A percentile compares a stretch with the other conserved stretches of the same genome.
Evolutionary conservation across 225 moss, liverwort and hornwort species (phyloP).

Genomic region (Marchantia paleacea): DNA sequence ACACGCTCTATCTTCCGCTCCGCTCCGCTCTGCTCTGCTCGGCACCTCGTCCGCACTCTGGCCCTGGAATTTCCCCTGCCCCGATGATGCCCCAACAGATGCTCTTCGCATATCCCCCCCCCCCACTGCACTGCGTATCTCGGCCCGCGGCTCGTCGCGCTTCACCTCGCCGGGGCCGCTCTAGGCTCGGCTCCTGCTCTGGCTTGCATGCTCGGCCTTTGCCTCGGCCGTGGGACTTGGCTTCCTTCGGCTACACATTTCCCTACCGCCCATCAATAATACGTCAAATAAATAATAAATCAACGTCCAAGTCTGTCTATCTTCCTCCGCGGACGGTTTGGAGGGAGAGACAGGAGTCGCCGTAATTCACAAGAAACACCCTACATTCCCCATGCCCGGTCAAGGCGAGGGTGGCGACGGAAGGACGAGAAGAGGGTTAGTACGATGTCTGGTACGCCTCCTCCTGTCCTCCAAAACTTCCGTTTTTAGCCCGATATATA

Average conservation of each 20-base stretch:
- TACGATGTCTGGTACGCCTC: too few species aligned
- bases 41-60: neutral
- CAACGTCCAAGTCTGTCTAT: too few species aligned
- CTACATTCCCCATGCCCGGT: too few species aligned
- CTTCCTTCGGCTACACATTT: neutral
- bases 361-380: too few species aligned
- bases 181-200: neutral
- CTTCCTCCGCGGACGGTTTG: too few species aligned
- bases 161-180: neutral
- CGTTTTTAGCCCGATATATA: too few species aligned
- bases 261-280: neutral
- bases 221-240: neutral
- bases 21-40: neutral
- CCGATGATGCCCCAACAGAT: neutral
- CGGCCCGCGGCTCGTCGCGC: neutral
- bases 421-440: too few species aligned
- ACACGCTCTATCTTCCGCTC: neutral
- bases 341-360: too few species aligned
- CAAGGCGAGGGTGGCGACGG: too few species aligned
- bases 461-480: too few species aligned
- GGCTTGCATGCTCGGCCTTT: neutral
- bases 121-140: neutral
- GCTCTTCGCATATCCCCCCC: neutral
- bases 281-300: too few species aligned
- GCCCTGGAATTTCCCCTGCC: neutral